A percentile compares a stretch with the other conserved stretches of the same genome.
Evolutionary conservation across 441 rosid species (phyloP).

Genomic region (Populus trichocarpa): DNA sequence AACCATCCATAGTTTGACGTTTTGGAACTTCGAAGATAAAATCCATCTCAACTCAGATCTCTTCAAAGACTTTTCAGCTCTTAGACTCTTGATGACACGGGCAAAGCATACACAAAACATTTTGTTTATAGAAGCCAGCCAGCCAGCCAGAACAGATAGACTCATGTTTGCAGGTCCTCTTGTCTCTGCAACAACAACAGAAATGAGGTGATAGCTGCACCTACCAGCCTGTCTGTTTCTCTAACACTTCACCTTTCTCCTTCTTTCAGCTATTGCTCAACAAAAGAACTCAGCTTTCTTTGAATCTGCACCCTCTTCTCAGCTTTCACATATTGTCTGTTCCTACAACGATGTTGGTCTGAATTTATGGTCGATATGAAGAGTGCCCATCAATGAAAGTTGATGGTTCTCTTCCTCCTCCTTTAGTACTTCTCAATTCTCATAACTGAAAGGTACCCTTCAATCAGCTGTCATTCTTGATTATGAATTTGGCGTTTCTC

Average conservation of each 20-base stretch:
- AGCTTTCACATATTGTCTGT: background rate
- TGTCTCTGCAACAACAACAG: conserved; percentile 13
- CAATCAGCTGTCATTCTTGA: background rate
- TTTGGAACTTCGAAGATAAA: conserved; percentile 16
- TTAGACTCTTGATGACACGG: background rate
- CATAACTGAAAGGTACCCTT: conserved; percentile 14
- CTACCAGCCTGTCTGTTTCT: conserved; percentile 1
- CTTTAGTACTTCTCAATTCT: background rate
- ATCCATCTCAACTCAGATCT: conserved; percentile 25
- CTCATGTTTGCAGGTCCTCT: conserved; percentile 17
- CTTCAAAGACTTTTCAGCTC: conserved; percentile 3
- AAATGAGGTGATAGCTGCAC: conserved; percentile 11
- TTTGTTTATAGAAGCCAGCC: conserved; percentile 15
- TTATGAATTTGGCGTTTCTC: background rate
- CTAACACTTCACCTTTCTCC: background rate
- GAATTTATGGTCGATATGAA: conserved; percentile 8
- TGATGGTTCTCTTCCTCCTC: background rate
- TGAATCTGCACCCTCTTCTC: background rate
- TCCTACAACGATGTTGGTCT: conserved; percentile 10
- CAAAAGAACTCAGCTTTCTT: background rate
- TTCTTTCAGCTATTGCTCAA: background rate
- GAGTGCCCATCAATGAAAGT: background rate
- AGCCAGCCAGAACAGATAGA: background rate
- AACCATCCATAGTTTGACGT: conserved; percentile 15
- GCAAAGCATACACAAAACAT: background rate